Conservation (phyloP, 495 filamentous ascomycete species). For the Aspergillus olivimuriae region DNA sequence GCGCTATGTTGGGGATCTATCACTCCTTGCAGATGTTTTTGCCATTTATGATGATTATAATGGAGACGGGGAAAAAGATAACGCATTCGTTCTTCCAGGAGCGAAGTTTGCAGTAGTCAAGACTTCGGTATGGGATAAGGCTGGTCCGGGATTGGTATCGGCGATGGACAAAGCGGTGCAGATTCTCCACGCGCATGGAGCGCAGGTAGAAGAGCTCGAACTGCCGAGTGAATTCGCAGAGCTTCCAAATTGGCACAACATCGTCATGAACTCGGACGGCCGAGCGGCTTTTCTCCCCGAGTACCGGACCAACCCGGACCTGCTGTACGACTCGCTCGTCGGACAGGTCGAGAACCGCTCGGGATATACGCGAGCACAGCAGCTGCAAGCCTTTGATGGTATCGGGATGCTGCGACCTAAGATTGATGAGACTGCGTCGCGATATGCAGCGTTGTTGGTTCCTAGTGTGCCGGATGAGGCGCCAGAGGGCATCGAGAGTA, state of each 20-base stretch:
- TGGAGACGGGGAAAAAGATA: slow-evolving; percentile 3
- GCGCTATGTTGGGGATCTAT: slow-evolving; percentile 42
- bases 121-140: slow-evolving; percentile 40
- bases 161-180: slow-evolving; percentile 2
- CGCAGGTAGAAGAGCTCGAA: neutral
- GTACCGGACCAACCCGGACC: slow-evolving; percentile 2
- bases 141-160: slow-evolving; percentile 29
- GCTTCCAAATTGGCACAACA: neutral
- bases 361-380: neutral
- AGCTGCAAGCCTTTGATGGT: slow-evolving; percentile 6
- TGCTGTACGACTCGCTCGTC: neutral
- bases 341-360: slow-evolving; percentile 6
- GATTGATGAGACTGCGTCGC: slow-evolving; percentile 2
- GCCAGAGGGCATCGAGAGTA: slow-evolving; percentile 1
- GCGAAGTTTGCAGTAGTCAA: slow-evolving; percentile 43
- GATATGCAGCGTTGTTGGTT: slow-evolving; percentile 8
- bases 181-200: neutral
- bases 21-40: slow-evolving; percentile 43
- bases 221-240: neutral
- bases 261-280: neutral
- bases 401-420: slow-evolving; percentile 6
- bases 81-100: slow-evolving; percentile 28
- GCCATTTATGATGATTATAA: slow-evolving; percentile 42
- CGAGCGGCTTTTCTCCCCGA: neutral
- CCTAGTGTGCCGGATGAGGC: slow-evolving; percentile 13